These are phyloP conservation scores for Russula griseocarnosa DNA, from an alignment of 768 basidiomycete species.

Conservation along the genomic window DNA sequence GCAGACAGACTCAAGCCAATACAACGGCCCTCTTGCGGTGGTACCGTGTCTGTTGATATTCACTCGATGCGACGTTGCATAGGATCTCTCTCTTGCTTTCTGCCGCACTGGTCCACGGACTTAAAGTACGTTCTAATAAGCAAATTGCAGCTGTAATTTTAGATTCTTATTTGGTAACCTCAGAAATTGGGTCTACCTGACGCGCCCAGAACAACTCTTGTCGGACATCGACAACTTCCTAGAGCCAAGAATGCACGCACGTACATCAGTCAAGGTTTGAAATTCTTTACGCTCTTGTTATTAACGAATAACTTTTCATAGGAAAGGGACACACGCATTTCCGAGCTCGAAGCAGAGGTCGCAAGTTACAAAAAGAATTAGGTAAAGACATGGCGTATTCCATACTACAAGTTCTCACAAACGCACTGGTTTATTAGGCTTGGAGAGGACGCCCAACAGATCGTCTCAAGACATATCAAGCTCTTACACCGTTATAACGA, in stretches of 20 bases:
- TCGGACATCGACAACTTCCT: too few species aligned
- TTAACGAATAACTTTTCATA: not conserved
- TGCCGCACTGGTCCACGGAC: too few species aligned
- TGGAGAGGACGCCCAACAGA: conserved; percentile 46
- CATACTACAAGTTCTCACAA: not conserved
- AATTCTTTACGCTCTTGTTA: not conserved
- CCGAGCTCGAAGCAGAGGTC: conserved; percentile 24
- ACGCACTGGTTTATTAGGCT: conserved; percentile 30
- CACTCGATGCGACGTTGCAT: too few species aligned
- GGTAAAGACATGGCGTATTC: not conserved
- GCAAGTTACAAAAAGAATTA: conserved; percentile 19
- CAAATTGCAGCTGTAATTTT: too few species aligned
- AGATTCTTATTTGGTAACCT: too few species aligned
- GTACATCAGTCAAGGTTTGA: conserved; percentile 20
- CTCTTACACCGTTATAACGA: conserved; percentile 72
- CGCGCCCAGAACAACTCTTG: too few species aligned
- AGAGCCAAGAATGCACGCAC: conserved; percentile 22
- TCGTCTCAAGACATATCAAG: conserved; percentile 61
- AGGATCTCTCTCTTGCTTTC: too few species aligned
- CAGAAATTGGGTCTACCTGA: too few species aligned
- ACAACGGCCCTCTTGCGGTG: too few species aligned
- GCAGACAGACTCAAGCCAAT: too few species aligned
- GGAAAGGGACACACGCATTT: conserved; percentile 22
- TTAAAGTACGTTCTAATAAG: too few species aligned
- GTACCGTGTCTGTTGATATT: too few species aligned